phyloP scores from a whole-genome alignment of 2,329 filamentous ascomycete species.

The Cordyceps militaris region DNA sequence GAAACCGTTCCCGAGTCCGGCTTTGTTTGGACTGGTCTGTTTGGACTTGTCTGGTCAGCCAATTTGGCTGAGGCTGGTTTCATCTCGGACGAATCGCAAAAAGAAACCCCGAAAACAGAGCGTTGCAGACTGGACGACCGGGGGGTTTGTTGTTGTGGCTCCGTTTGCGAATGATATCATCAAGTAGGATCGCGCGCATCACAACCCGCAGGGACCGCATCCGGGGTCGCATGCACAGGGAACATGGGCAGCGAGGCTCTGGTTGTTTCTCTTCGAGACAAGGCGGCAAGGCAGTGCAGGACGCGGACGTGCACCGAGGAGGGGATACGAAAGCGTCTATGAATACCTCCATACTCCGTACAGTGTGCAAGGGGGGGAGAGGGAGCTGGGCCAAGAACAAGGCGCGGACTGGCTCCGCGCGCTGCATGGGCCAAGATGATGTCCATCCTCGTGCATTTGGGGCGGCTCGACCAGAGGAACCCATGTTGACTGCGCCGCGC shows the following conservation, averaged over 20 bases:
- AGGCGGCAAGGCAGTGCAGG: background rate
- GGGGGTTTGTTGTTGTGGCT: background rate
- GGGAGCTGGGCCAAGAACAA: background rate
- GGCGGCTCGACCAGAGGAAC: background rate
- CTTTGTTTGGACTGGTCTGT: too few species aligned
- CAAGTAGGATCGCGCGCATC: background rate
- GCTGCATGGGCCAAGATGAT: constrained; percentile 1
- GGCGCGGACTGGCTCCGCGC: background rate
- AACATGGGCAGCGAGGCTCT: background rate
- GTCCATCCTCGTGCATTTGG: background rate
- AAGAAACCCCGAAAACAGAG: background rate
- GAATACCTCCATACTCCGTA: background rate
- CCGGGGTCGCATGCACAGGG: background rate
- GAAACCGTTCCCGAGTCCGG: background rate
- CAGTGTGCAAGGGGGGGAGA: background rate
- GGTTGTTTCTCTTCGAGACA: background rate
- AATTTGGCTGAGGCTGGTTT: background rate
- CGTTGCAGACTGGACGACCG: background rate
- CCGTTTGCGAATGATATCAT: background rate
- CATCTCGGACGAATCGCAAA: too few species aligned
- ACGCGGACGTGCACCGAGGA: background rate
- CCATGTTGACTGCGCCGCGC: background rate
- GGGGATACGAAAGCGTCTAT: background rate
- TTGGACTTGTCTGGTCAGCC: too few species aligned
- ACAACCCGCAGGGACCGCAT: background rate